Evolutionary conservation across 495 filamentous ascomycete genomes (phyloP).

Genomic region (Penicillium coprophilum): DNA sequence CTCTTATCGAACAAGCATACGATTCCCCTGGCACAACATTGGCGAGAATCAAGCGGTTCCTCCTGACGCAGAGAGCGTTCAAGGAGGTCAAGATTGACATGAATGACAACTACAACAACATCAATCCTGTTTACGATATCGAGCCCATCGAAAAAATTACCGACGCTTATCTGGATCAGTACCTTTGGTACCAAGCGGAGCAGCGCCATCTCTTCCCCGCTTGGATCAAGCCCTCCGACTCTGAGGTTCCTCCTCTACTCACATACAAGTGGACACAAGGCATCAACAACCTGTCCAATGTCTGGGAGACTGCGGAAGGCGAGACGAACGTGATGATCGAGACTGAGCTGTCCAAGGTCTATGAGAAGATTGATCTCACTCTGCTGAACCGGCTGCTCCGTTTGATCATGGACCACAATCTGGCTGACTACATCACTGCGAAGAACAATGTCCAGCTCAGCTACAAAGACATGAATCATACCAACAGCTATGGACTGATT

Average conservation of each 20-base stretch:
- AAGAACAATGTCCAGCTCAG: constrained; percentile 99
- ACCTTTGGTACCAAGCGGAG: constrained; percentile 99
- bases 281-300: constrained; percentile 97
- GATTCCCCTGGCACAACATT: constrained; percentile 96
- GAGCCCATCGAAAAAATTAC: constrained; percentile 99
- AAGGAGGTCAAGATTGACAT: constrained; percentile 99
- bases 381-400: constrained; percentile 89
- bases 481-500: constrained; percentile 98
- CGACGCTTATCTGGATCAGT: constrained; percentile 97
- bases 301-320: constrained; percentile 93
- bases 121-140: constrained; percentile 98
- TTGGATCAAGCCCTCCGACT: constrained; percentile 99
- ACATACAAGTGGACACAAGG: constrained; percentile 99
- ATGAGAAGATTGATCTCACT: constrained; percentile 98
- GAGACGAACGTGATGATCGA: constrained; percentile 99
- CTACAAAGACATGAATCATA: constrained; percentile 99
- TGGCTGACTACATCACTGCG: constrained; percentile 98
- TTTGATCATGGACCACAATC: constrained; percentile 98
- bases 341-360: constrained; percentile 96
- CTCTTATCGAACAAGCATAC: constrained; percentile 97
- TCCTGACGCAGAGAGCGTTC: constrained; percentile 95
- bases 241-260: constrained; percentile 94
- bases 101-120: constrained; percentile 99
- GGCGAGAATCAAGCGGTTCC: constrained; percentile 95
- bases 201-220: constrained; percentile 96